These are phyloP conservation scores for Phaseolus lunatus DNA, from an alignment of 306 rosid species.

Conservation along the genomic window DNA sequence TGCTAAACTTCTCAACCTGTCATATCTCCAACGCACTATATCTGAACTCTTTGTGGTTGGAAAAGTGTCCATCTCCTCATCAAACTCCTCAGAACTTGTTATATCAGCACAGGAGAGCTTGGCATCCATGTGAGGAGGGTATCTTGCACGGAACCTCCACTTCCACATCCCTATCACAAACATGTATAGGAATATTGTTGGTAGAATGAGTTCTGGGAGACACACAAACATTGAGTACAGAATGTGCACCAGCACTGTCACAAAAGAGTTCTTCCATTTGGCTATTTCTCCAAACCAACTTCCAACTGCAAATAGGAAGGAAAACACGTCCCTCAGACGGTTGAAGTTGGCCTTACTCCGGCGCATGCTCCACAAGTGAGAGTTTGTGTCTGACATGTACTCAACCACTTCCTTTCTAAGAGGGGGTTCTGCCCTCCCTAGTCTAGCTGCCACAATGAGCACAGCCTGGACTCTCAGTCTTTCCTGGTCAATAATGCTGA, in stretches of 20 bases:
- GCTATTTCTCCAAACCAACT: slow-evolving; percentile 85
- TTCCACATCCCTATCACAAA: slow-evolving; percentile 89
- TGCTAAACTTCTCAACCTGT: slow-evolving; percentile 77
- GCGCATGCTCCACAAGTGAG: slow-evolving; percentile 96
- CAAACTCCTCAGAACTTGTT: slow-evolving; percentile 74
- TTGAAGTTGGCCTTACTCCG: slow-evolving; percentile 95
- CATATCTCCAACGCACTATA: slow-evolving; percentile 78
- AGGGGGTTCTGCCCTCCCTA: slow-evolving; percentile 86
- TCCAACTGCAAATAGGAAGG: slow-evolving; percentile 59
- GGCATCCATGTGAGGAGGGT: slow-evolving; percentile 91
- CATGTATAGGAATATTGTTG: slow-evolving; percentile 90
- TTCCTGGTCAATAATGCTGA: slow-evolving; percentile 77
- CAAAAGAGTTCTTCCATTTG: slow-evolving; percentile 71
- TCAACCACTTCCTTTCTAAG: slow-evolving; percentile 82
- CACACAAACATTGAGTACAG: slow-evolving; percentile 82
- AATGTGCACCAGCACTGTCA: slow-evolving; percentile 82
- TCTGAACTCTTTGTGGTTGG: slow-evolving; percentile 69
- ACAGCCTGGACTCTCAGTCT: slow-evolving; percentile 72
- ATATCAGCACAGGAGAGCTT: slow-evolving; percentile 71
- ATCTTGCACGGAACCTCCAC: slow-evolving; percentile 68
- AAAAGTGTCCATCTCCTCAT: slow-evolving; percentile 86
- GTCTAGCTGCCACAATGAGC: slow-evolving; percentile 72
- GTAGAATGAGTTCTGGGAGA: slow-evolving; percentile 83
- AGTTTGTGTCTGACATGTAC: slow-evolving; percentile 82
- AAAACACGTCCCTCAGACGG: slow-evolving; percentile 64